Evolutionary conservation across 257 asterid species (phyloP).

Genomic region (Fraxinus americana): DNA sequence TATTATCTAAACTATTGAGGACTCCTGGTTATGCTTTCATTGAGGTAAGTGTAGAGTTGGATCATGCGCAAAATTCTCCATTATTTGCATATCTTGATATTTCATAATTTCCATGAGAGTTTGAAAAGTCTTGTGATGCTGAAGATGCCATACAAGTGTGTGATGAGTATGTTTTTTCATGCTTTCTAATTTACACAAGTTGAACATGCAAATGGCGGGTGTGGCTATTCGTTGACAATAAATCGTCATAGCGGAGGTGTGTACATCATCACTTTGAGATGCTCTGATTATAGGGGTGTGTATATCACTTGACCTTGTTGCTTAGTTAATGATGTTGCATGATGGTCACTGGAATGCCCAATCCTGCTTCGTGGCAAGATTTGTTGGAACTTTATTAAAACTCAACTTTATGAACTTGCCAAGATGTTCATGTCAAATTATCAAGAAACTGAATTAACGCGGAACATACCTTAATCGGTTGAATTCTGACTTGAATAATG

Average conservation of each 20-base stretch:
- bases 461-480: too few relatives aligned
- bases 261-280: slow-evolving; percentile 34
- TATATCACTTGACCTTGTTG: not conserved
- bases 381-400: slow-evolving; percentile 23
- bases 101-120: slow-evolving; percentile 42
- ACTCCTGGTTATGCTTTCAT: slow-evolving; percentile 99
- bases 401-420: too few relatives aligned
- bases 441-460: too few relatives aligned
- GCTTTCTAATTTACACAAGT: slow-evolving; percentile 44
- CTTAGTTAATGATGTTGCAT: not conserved
- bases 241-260: slow-evolving; percentile 65
- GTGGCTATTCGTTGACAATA: slow-evolving; percentile 67
- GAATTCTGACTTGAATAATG: too few relatives aligned
- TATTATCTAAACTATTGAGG: slow-evolving; percentile 19
- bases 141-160: slow-evolving; percentile 99
- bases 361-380: slow-evolving; percentile 99
- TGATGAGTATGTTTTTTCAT: slow-evolving; percentile 59
- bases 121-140: slow-evolving; percentile 94
- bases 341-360: slow-evolving; percentile 68
- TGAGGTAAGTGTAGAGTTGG: slow-evolving; percentile 50
- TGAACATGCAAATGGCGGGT: slow-evolving; percentile 97
- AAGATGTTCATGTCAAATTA: too few relatives aligned
- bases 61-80: slow-evolving; percentile 34
- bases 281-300: slow-evolving; percentile 79
- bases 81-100: slow-evolving; percentile 2